Conservation (phyloP, 2,329 filamentous ascomycete species). For the Pseudogymnoascus sp. region DNA sequence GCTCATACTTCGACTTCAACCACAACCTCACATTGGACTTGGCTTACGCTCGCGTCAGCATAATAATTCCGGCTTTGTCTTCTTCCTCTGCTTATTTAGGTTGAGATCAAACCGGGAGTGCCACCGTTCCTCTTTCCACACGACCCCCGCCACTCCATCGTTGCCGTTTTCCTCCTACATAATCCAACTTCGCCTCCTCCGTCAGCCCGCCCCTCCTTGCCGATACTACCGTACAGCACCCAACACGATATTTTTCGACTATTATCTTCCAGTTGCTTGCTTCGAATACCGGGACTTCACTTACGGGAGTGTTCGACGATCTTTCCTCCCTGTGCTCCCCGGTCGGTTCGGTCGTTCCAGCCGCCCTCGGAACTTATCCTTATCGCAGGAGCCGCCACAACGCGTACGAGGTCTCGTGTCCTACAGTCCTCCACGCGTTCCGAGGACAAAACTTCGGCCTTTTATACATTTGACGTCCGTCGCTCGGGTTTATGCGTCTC, state of each 20-base stretch:
- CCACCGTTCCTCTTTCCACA: not conserved
- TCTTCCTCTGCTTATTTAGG: not conserved
- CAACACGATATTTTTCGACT: not conserved
- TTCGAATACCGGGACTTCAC: not conserved
- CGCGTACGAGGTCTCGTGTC: slow-evolving; percentile 6
- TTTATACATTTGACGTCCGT: not conserved
- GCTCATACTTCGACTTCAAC: not conserved
- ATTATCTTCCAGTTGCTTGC: not conserved
- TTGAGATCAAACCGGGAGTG: not conserved
- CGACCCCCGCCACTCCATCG: not conserved
- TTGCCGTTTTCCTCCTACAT: not conserved
- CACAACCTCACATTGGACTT: not conserved
- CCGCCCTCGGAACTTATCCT: slow-evolving; percentile 3
- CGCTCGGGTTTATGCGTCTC: slow-evolving; percentile 3
- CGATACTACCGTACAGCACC: not conserved
- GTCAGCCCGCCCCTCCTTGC: not conserved
- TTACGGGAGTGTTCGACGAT: not conserved
- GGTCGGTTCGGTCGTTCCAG: not conserved
- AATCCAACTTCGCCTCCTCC: not conserved
- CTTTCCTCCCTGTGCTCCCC: not conserved
- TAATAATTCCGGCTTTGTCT: not conserved
- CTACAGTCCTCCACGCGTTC: not conserved
- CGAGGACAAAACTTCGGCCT: not conserved
- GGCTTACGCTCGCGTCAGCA: not conserved
- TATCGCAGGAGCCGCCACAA: slow-evolving; percentile 1